These are phyloP conservation scores for Pyrrhoderma noxium DNA, from an alignment of 1,284 basidiomycete genomes.

Conservation along the genomic window DNA sequence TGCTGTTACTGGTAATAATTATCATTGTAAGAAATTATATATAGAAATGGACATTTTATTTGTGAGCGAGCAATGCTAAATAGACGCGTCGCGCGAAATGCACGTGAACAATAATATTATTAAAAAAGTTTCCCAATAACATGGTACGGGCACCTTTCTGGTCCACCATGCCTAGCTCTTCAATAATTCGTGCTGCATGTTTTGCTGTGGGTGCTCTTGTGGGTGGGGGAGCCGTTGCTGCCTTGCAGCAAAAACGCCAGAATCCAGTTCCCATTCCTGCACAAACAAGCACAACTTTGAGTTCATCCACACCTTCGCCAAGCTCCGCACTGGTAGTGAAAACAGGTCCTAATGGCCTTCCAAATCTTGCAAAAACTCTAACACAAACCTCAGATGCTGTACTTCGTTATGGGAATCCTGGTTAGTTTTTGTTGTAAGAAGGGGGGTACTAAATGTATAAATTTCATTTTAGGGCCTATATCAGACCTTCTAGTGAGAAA, in stretches of 20 bases:
- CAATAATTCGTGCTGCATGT: conserved; percentile 53
- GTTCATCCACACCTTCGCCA: conserved; percentile 11
- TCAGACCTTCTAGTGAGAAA: conserved; percentile 73
- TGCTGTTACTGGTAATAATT: no score
- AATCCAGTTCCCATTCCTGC: neutral
- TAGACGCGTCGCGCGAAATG: neutral
- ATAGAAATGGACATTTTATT: no score
- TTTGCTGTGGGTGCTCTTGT: conserved; percentile 66
- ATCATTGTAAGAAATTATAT: no score
- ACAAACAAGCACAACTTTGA: neutral
- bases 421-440: conserved; percentile 29
- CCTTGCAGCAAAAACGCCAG: conserved; percentile 25
- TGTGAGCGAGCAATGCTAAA: neutral
- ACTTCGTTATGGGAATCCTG: conserved; percentile 71
- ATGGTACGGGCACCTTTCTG: no score
- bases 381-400: conserved; percentile 32
- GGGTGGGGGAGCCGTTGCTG: conserved; percentile 58
- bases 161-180: conserved; percentile 34
- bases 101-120: neutral
- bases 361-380: conserved; percentile 24
- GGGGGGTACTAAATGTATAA: neutral
- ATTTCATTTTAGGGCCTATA: conserved; percentile 58
- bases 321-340: conserved; percentile 42
- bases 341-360: conserved; percentile 39
- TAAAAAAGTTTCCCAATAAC: no score